These are phyloP conservation scores for Xerophyta viscosa DNA, from an alignment of 106 monocot genomes.

Conservation along the genomic window DNA sequence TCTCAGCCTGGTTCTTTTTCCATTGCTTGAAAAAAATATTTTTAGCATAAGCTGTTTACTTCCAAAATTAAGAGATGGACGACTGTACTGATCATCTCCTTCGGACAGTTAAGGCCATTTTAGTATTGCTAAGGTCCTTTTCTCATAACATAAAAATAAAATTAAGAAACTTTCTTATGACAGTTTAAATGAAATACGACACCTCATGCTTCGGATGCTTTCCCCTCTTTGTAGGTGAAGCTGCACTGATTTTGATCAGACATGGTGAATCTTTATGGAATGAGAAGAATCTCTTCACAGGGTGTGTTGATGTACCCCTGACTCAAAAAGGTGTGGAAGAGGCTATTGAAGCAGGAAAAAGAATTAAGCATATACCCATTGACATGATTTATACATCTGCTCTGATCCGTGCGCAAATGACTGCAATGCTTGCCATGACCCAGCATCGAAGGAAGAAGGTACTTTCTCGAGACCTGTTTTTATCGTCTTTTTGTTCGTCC, in stretches of 20 bases:
- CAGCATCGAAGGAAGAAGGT: conserved; percentile 97
- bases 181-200: not conserved
- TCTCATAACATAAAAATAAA: no score
- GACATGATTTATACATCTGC: conserved; percentile 86
- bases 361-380: conserved; percentile 90
- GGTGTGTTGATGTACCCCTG: conserved; percentile 97
- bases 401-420: conserved; percentile 98
- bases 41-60: no score
- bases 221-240: conserved; percentile 69
- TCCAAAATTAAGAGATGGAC: no score
- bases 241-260: conserved; percentile 82
- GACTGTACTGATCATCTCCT: no score
- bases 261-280: conserved; percentile 99
- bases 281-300: conserved; percentile 97
- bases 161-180: no score
- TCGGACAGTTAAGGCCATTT: no score
- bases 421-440: conserved; percentile 99
- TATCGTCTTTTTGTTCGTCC: no score
- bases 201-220: not conserved
- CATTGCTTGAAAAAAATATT: no score
- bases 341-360: conserved; percentile 94
- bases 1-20: no score
- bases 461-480: no score
- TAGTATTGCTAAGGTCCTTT: no score
- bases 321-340: conserved; percentile 86